Conservation (phyloP, 2,329 filamentous ascomycete species). For the Colletotrichum endophyticum region DNA sequence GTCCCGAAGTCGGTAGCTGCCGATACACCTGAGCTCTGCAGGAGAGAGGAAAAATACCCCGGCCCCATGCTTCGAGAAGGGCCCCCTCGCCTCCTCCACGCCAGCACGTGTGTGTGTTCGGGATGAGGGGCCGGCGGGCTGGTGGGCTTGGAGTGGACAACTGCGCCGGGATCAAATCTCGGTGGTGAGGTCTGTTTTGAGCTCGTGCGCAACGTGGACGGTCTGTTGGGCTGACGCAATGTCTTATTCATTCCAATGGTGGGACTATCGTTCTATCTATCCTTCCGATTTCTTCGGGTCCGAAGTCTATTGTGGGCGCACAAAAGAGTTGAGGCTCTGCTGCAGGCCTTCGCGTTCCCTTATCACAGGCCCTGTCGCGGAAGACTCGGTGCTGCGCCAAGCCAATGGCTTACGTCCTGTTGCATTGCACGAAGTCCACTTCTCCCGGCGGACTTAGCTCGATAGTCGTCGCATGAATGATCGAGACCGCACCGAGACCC, state of each 20-base stretch:
- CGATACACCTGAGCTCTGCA: constrained; percentile 2
- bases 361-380: not conserved
- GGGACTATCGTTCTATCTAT: not conserved
- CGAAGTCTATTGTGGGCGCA: not conserved
- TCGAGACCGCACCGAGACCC: not conserved
- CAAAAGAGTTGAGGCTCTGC: constrained; percentile 3
- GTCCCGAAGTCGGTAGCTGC: constrained; percentile 3
- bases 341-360: not conserved
- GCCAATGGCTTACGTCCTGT: not conserved
- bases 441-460: not conserved
- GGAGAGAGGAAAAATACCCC: not conserved
- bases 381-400: not conserved
- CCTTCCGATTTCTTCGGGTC: not conserved
- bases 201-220: not conserved
- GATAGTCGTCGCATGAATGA: not conserved
- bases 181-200: not conserved
- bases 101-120: not conserved
- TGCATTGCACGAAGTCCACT: constrained; percentile 2
- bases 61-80: not conserved
- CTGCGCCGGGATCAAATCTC: constrained; percentile 2
- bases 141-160: not conserved
- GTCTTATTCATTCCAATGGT: not conserved
- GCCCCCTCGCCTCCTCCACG: not conserved
- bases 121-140: constrained; percentile 1
- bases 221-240: not conserved